Base-by-base conservation (phyloP, 805 yeast species). In the Candida insectalens region DNA sequence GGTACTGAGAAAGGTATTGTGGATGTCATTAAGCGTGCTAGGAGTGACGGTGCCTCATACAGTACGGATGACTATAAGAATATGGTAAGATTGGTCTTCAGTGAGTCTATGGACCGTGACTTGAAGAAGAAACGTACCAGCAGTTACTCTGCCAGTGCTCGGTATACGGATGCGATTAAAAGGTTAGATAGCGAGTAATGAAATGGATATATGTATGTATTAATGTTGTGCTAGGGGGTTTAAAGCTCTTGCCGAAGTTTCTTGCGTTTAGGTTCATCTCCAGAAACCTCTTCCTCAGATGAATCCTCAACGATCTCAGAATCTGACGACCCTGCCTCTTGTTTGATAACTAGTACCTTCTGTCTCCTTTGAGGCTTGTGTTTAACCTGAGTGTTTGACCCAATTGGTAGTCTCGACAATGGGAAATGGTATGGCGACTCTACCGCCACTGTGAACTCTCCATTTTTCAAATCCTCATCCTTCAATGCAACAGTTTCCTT, bases 61-160 rank as follows among this genome's bases (percentile, higher is more conserved):
- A 47, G 60, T 7, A 47, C 49, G 19, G 65, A 61, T 4, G 83
- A 75, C 33, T 62, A 59, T 40, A 56, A 62, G 36, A 74, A 70
- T 42, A 51, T 78, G 45, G 60, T 72, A 7, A 55, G 80, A 40
- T 60, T 78, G 49, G 63, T 74, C 18, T 74, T 55, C 44, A 60
- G 66, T 37, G 69, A 64, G 33, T 46, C 47, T n/a, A 29, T 51
- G 29, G 32, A 47, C 25, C 47, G 39, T 21, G 39, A 44, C 18
- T 32, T 47, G 42, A 21, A 34, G 6, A 41, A 36, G 22, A 37
- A 44, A 18, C 43, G 41, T 13, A 47, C 40, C 14, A 39, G 45
- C 25, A 47, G 53, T 3, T 49, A 42, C 33, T 45, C 44, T 37
- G 50, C 51, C 9, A 39, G 42, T 31, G 47, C 44, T 27, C 32